Evolutionary conservation across 2,329 filamentous ascomycete species (phyloP).

Genomic region (Stagonosporopsis cucurbitacearum): DNA sequence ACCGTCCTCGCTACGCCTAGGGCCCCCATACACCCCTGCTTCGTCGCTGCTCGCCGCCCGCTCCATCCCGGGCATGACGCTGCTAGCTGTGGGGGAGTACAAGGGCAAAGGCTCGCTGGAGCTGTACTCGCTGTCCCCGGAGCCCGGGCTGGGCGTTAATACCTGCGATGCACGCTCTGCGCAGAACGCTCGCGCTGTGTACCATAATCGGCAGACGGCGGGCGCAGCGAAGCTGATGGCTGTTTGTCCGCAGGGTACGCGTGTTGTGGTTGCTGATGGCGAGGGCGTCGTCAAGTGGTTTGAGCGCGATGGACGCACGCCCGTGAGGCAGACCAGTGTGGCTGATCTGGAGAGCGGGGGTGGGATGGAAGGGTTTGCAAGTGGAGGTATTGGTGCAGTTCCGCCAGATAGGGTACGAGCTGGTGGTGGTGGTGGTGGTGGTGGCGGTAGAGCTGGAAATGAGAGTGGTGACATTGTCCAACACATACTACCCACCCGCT

Average conservation of each 20-base stretch:
- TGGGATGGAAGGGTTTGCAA: no score
- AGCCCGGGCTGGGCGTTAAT: conserved; percentile 39
- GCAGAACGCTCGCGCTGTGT: conserved; percentile 52
- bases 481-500: conserved; percentile 70
- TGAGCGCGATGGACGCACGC: conserved; percentile 75
- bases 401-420: no score
- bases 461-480: conserved; percentile 57
- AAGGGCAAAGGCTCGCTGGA: conserved; percentile 67
- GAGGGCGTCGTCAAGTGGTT: conserved; percentile 88
- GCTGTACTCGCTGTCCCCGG: conserved; percentile 71
- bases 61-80: conserved; percentile 55
- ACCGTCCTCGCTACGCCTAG: conserved; percentile 66
- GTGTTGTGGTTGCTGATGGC: conserved; percentile 83
- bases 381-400: conserved; percentile 63
- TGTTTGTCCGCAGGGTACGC: conserved; percentile 79
- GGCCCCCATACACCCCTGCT: conserved; percentile 60
- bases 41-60: conserved; percentile 64
- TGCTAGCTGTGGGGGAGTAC: conserved; percentile 1
- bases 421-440: no score
- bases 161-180: conserved; percentile 39
- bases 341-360: conserved; percentile 47
- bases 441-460: no score
- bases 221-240: conserved; percentile 81
- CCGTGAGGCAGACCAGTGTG: conserved; percentile 64
- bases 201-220: conserved; percentile 78